These are phyloP conservation scores for Jaminaea rosea DNA, from an alignment of 1,284 basidiomycete genomes.

Conservation along the genomic window DNA sequence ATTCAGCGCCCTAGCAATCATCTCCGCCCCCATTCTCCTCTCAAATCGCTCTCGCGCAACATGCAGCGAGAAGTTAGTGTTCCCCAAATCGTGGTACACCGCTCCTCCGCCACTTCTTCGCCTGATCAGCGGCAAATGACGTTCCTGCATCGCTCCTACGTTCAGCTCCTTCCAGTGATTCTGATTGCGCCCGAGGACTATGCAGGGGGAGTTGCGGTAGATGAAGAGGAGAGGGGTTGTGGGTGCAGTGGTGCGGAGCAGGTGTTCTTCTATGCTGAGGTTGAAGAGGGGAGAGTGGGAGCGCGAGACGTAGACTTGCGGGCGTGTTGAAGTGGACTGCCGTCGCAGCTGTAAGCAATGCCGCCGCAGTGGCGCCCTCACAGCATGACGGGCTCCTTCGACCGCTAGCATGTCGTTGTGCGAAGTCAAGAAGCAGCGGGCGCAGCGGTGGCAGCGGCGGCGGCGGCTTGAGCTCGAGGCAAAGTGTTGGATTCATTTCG, in stretches of 20 bases:
- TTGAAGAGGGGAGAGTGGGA: conserved; percentile 87
- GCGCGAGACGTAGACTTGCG: conserved; percentile 63
- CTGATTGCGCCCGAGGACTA: conserved; percentile 92
- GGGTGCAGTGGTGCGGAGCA: conserved; percentile 13
- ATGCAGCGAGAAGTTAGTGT: conserved; percentile 94
- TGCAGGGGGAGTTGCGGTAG: conserved; percentile 81
- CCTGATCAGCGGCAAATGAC: conserved; percentile 69
- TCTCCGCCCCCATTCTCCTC: conserved; percentile 65
- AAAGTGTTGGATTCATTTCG: too few relatives aligned
- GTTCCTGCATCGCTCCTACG: conserved; percentile 53
- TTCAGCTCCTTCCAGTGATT: conserved; percentile 98
- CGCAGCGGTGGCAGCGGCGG: too few relatives aligned
- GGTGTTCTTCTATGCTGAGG: conserved; percentile 70
- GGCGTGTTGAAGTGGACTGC: background rate
- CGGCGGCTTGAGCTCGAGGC: too few relatives aligned
- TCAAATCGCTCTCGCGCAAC: conserved; percentile 73
- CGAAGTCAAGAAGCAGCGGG: too few relatives aligned
- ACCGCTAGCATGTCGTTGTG: too few relatives aligned
- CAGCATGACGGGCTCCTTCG: too few relatives aligned
- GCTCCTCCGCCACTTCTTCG: conserved; percentile 91
- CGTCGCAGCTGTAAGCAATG: too few relatives aligned
- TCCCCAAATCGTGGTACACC: conserved; percentile 82
- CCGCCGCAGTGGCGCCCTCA: too few relatives aligned
- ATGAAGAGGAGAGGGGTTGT: conserved; percentile 59
- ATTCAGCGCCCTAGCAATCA: conserved; percentile 69